Conservation (phyloP, 2,329 filamentous ascomycete species). For the Fusarium sp. region DNA sequence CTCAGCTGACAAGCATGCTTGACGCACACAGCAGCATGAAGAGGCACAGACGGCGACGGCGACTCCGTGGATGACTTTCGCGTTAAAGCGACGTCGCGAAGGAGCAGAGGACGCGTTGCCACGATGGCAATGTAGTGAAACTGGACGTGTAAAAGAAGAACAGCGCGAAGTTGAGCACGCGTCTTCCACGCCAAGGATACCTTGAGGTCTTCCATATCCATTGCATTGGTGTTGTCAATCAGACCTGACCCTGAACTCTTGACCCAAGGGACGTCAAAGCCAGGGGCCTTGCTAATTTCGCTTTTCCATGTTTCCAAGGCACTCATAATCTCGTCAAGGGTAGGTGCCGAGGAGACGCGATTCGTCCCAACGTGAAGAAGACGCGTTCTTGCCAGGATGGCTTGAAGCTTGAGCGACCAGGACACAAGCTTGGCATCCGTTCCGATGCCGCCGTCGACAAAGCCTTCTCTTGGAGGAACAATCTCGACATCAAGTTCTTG, state of each 20-base stretch:
- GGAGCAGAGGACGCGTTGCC: slow-evolving; percentile 47
- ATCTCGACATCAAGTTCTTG: slow-evolving; percentile 52
- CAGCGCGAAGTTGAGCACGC: slow-evolving; percentile 43
- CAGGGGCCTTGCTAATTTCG: slow-evolving; percentile 26
- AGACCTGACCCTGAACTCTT: slow-evolving; percentile 1
- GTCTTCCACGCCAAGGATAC: slow-evolving; percentile 44
- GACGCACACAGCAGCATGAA: slow-evolving; percentile 27
- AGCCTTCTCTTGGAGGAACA: slow-evolving; percentile 44
- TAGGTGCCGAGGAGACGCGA: slow-evolving; percentile 11
- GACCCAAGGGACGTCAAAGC: slow-evolving; percentile 26
- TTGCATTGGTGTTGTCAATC: slow-evolving; percentile 13
- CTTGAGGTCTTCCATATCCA: slow-evolving; percentile 46
- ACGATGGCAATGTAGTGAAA: slow-evolving; percentile 50
- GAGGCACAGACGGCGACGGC: neutral
- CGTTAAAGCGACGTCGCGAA: slow-evolving; percentile 36
- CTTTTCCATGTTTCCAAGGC: slow-evolving; percentile 23
- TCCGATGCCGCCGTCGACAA: slow-evolving; percentile 44
- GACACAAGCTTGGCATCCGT: slow-evolving; percentile 47
- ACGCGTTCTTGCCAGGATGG: slow-evolving; percentile 44
- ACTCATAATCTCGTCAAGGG: slow-evolving; percentile 25
- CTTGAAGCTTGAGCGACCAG: slow-evolving; percentile 48
- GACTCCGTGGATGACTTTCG: slow-evolving; percentile 4
- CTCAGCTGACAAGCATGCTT: slow-evolving; percentile 49
- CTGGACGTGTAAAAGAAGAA: slow-evolving; percentile 48
- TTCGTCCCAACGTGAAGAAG: slow-evolving; percentile 27